Percentiles rank a stretch among this genome's conserved stretches.
These are phyloP conservation scores for Phaeoacremonium minimum DNA, from an alignment of 2,329 filamentous ascomycete species.

Conservation along the genomic window DNA sequence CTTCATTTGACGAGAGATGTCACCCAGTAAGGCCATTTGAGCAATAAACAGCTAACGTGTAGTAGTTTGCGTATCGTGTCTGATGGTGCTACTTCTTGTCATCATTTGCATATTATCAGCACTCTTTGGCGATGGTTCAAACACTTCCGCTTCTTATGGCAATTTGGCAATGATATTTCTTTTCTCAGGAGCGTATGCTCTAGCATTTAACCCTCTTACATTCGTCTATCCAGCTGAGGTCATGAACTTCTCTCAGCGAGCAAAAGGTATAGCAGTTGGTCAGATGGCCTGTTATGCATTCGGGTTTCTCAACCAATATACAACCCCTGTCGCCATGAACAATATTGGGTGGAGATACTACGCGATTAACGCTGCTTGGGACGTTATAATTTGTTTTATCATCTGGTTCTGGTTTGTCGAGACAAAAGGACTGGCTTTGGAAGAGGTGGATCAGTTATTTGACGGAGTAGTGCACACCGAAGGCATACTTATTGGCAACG, in stretches of 20 bases:
- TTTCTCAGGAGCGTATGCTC: constrained; percentile 4
- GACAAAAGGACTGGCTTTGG: neutral
- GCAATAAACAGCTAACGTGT: constrained; percentile 7
- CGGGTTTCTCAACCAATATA: neutral
- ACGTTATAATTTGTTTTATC: neutral
- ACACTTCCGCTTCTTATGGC: constrained; percentile 6
- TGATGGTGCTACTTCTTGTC: constrained; percentile 26
- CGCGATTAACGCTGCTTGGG: neutral
- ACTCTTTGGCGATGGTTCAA: constrained; percentile 5
- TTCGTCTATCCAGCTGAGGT: neutral
- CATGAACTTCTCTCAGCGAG: neutral
- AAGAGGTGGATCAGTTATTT: neutral
- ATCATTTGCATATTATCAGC: constrained; percentile 34
- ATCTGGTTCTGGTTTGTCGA: neutral
- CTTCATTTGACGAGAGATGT: neutral
- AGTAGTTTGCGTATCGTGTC: constrained; percentile 10
- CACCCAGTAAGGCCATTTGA: too few relatives aligned
- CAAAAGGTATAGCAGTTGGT: neutral
- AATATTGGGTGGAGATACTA: neutral
- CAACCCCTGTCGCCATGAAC: neutral
- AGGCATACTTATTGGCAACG: neutral
- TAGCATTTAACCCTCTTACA: constrained; percentile 5
- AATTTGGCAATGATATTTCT: constrained; percentile 8
- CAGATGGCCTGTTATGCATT: neutral
- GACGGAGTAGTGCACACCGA: neutral